Base-by-base conservation (phyloP, 148 eudicot genomes). In the Chenopodium quinoa region DNA sequence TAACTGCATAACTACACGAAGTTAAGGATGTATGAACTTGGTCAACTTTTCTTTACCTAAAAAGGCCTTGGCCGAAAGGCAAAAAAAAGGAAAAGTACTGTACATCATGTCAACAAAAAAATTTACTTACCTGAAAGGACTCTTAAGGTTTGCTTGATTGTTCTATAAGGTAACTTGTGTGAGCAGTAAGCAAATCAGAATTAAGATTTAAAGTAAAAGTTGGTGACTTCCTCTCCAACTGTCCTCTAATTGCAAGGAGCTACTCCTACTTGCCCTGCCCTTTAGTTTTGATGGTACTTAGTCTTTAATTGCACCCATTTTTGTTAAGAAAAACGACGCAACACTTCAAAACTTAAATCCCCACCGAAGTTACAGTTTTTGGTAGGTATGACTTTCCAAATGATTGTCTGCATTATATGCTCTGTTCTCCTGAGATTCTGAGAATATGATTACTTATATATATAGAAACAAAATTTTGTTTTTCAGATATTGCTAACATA, bases 141-240 rank as follows among this genome's bases (percentile, higher is more conserved):
- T 62, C 22, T 40, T 40, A 72, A 37, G 65, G 44, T 75, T 75
- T 75, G 67, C 76, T 69, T 9, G 44, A 69, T 2, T 48, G 68
- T 65, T 48, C 46, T 76, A 34, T 50, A 47, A 19, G 76, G 60
- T 77, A 80, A 81, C 83, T 84, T 84, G 78, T 65, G 68, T 47
- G 17, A 40, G 62, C 48, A 74, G 73, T 64, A 75, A 80, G 19
- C 46, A 44, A 48, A 66, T 31, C 73, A 64, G 22, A 44, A 4
- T 78, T 48, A 65, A 37, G 8, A n/a, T 58, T 74, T 32, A 29
- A 73, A 54, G 64, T 76, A 50, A 72, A 84, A 82, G 86, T 87
- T 83, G 92, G 86, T 90, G 86, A 67, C 87, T 84, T 75, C 77
- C 80, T 37, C 73, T 13, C 76, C 82, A 84, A 82, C 89, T 86